Evolutionary conservation across 805 yeast species (phyloP), one percentile per base, ranked within the genome.

Genomic region (Candida pseudofarinosa): DNA sequence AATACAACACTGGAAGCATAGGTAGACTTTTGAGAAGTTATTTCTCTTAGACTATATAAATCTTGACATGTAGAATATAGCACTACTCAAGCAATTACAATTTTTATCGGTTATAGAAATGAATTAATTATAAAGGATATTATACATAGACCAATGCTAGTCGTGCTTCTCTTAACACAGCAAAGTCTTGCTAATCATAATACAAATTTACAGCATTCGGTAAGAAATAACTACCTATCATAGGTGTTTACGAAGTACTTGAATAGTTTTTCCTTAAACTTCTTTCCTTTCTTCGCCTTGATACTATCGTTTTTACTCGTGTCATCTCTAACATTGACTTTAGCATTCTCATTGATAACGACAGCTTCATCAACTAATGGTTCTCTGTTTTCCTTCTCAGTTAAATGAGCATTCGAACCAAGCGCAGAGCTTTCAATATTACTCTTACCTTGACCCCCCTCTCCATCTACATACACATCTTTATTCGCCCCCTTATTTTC

Each of bases 231-330:
- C 30, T 38, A 46, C 18, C 44, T 48, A 10, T 55, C 62, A 46
- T 66, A 65, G 33, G 48, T 40, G 41, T 58, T 63, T 18, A 67
- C 52, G 41, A 67, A 67, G 40, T 59, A 62, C 47, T 65, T 67
- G 50, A 56, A 56, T 10, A 58, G 40, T 35, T 47, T 56, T 15
- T 48, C 52, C 33, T 50, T 56, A 28, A 58, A 53, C 37, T 51
- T 54, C 10, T 49, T 48, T n/a, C 47, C 46, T 34, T 48, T 47
- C 17, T 45, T 38, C 38, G 35, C 39, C 34, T 37, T n/a, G 33
- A 37, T 12, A 33, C 17, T 19, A 23, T 20, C 13, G 33, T 23
- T 2, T 28, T 35, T 20, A 2, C 13, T 15, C 17, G 19, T 33
- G 19, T 6, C 36, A 6, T 16, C n/a, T n/a, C 19, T 26, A 35